phyloP scores from a whole-genome alignment of 345 rosid genomes.

The Erucastrum elatum region DNA sequence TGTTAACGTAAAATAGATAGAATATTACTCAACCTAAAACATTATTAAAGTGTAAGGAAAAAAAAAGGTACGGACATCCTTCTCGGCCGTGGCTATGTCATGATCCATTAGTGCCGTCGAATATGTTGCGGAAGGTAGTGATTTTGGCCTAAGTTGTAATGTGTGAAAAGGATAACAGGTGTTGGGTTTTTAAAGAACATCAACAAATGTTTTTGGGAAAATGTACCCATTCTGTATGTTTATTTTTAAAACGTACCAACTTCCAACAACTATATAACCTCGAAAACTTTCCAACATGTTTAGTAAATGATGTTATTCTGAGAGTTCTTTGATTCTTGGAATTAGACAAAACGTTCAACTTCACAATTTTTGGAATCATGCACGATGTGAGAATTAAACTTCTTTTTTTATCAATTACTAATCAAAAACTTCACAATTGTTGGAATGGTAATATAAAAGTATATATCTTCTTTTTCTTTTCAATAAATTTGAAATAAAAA shows the following conservation, averaged over 20 bases:
- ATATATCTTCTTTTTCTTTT: not conserved
- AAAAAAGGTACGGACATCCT: not conserved
- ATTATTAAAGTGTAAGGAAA: not conserved
- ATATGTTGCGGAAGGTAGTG: not conserved
- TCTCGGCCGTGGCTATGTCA: conserved; percentile 2
- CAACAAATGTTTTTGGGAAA: not conserved
- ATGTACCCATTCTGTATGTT: not conserved
- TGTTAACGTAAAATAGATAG: not conserved
- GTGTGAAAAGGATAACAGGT: no score
- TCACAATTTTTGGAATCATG: not conserved
- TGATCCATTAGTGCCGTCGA: conserved; percentile 5
- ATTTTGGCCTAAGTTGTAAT: not conserved
- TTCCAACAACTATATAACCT: not conserved
- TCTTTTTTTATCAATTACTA: not conserved
- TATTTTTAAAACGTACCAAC: not conserved
- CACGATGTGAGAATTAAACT: not conserved
- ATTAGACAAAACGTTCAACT: conserved; percentile 1
- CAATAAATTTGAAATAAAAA: not conserved
- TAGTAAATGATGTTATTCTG: not conserved
- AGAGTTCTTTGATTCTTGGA: not conserved
- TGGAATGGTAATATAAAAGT: not conserved
- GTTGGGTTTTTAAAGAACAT: not conserved
- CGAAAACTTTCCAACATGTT: not conserved
- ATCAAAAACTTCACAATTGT: not conserved
- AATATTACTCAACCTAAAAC: not conserved